Percentiles rank a stretch among this genome's conserved stretches.
phyloP scores from a whole-genome alignment of 1,284 basidiomycete genomes.

The Tremellales sp. region DNA sequence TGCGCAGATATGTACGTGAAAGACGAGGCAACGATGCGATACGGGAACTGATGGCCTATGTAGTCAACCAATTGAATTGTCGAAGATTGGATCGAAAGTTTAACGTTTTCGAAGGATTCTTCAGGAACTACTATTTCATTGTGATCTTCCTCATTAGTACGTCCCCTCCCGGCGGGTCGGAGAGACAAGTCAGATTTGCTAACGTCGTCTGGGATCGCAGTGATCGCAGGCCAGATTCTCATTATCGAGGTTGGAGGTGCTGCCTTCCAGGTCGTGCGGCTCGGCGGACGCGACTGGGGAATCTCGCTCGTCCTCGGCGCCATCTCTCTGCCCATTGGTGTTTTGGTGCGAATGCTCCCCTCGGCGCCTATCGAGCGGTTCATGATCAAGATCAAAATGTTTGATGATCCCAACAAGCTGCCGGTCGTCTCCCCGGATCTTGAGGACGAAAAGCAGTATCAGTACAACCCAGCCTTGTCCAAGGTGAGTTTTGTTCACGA shows the following conservation, averaged over 20 bases:
- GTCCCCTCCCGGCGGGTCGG: slow-evolving; percentile 3
- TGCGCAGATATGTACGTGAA: slow-evolving; percentile 66
- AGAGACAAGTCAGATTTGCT: slow-evolving; percentile 1
- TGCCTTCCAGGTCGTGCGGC: slow-evolving; percentile 82
- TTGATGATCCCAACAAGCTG: slow-evolving; percentile 64
- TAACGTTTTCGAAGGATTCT: slow-evolving; percentile 85
- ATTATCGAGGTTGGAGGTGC: slow-evolving; percentile 89
- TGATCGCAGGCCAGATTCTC: slow-evolving; percentile 79
- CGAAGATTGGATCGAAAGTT: slow-evolving; percentile 77
- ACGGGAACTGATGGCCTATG: not conserved
- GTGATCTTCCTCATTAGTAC: slow-evolving; percentile 66
- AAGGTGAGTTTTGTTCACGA: too few species aligned
- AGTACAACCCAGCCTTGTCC: slow-evolving; percentile 49
- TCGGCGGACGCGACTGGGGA: slow-evolving; percentile 84
- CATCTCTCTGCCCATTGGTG: slow-evolving; percentile 83
- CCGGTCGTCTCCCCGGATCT: slow-evolving; percentile 62
- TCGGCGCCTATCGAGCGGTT: slow-evolving; percentile 70
- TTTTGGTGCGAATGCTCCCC: slow-evolving; percentile 74
- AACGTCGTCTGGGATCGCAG: slow-evolving; percentile 48
- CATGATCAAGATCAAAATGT: slow-evolving; percentile 63
- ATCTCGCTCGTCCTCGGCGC: slow-evolving; percentile 79
- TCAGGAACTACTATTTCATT: slow-evolving; percentile 80
- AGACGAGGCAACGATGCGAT: not conserved
- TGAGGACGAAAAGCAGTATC: slow-evolving; percentile 50
- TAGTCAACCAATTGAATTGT: slow-evolving; percentile 83